Conservation (phyloP, 1,284 basidiomycete species). For the Heterobasidion irregulare region DNA sequence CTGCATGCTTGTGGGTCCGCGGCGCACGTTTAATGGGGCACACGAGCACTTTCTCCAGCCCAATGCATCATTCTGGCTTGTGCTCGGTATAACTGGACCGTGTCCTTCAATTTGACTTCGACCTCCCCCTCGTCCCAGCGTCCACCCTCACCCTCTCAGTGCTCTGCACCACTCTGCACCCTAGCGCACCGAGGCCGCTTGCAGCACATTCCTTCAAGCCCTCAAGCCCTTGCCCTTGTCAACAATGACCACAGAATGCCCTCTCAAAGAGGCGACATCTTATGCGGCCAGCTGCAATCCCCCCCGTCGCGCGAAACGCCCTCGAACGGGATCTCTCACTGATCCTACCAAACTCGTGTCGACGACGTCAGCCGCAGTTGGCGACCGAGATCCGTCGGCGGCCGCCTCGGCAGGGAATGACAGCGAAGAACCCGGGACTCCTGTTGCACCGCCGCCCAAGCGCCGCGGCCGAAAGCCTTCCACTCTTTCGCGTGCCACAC, state of each 20-base stretch:
- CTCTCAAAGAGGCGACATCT: slow-evolving; percentile 1
- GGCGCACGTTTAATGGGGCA: slow-evolving; percentile 11
- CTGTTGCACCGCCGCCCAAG: slow-evolving; percentile 19
- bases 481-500: slow-evolving; percentile 56
- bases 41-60: slow-evolving; percentile 8
- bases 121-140: not conserved
- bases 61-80: not conserved
- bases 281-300: slow-evolving; percentile 51
- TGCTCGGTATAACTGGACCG: not conserved
- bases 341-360: not conserved
- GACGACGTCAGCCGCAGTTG: slow-evolving; percentile 5
- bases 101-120: not conserved
- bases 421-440: slow-evolving; percentile 20
- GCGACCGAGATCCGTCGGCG: not conserved
- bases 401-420: not conserved
- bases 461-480: slow-evolving; percentile 67
- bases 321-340: slow-evolving; percentile 16
- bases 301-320: slow-evolving; percentile 46
- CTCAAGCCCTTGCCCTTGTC: not conserved
- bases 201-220: no score
- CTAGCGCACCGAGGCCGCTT: no score
- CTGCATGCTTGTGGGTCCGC: slow-evolving; percentile 1
- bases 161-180: no score
- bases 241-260: not conserved
- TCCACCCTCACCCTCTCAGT: not conserved